These are phyloP conservation scores for Annulohypoxylon stygium DNA, from an alignment of 495 filamentous ascomycete genomes.

Conservation along the genomic window DNA sequence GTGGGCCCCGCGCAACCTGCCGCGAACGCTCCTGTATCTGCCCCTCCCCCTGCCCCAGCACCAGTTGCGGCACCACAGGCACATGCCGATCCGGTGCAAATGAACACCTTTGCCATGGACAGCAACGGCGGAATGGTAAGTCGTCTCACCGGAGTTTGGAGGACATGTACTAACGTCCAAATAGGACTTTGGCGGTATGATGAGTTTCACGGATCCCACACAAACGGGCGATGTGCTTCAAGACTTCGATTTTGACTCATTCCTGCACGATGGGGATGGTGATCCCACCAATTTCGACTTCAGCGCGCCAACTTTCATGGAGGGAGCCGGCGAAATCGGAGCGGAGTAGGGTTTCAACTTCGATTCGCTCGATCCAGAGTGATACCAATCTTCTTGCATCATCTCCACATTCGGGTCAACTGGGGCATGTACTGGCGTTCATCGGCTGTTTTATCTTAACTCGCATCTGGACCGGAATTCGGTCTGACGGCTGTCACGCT, in stretches of 20 bases:
- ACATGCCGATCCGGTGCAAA: constrained; percentile 58
- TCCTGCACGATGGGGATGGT: constrained; percentile 71
- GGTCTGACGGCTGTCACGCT: constrained; percentile 45
- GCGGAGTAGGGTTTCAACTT: constrained; percentile 59
- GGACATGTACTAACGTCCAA: constrained; percentile 24
- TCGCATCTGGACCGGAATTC: constrained; percentile 53
- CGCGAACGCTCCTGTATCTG: constrained; percentile 59
- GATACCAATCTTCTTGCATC: constrained; percentile 34
- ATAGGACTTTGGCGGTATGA: constrained; percentile 61
- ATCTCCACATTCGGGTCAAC: constrained; percentile 38
- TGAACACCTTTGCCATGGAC: constrained; percentile 53
- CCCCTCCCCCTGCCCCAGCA: constrained; percentile 58
- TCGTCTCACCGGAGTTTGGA: constrained; percentile 11
- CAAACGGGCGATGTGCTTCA: constrained; percentile 80
- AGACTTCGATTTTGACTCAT: constrained; percentile 96
- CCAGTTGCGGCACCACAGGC: constrained; percentile 64
- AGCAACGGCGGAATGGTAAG: constrained; percentile 53
- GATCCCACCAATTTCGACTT: constrained; percentile 62
- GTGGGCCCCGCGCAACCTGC: constrained; percentile 60
- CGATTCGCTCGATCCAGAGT: constrained; percentile 7
- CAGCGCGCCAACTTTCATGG: constrained; percentile 56
- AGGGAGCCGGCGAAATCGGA: constrained; percentile 61
- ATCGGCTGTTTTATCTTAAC: constrained; percentile 43
- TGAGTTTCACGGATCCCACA: constrained; percentile 73
- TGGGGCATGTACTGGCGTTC: constrained; percentile 52